A percentile compares a stretch with the other conserved stretches of the same genome.
These are phyloP conservation scores for Mucor velutinosus DNA, from an alignment of 371 early-diverging fungal genomes.

Conservation along the genomic window DNA sequence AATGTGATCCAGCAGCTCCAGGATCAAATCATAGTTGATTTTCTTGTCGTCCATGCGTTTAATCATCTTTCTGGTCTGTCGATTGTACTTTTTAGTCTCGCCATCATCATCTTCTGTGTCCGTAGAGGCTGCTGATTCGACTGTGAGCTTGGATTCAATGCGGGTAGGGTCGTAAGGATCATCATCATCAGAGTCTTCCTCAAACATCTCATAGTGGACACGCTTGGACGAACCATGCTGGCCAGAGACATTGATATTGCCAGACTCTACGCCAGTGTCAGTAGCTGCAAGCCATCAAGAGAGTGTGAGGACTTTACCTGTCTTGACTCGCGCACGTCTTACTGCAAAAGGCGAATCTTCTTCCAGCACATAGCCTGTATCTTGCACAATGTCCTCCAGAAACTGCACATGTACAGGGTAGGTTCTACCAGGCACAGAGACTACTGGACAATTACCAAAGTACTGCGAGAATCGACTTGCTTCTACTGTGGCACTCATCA, in stretches of 20 bases:
- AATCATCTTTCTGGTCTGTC: slow-evolving; percentile 51
- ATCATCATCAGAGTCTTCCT: slow-evolving; percentile 46
- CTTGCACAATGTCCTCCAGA: slow-evolving; percentile 75
- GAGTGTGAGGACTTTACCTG: neutral
- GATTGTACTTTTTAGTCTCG: slow-evolving; percentile 31
- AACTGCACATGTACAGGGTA: slow-evolving; percentile 78
- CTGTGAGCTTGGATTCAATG: slow-evolving; percentile 24
- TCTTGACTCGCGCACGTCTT: slow-evolving; percentile 4
- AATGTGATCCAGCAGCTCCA: slow-evolving; percentile 66
- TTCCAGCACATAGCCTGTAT: slow-evolving; percentile 60
- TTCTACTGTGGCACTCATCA: slow-evolving; percentile 90
- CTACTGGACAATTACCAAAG: slow-evolving; percentile 67
- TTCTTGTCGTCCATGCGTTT: slow-evolving; percentile 62
- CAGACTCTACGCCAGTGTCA: slow-evolving; percentile 2
- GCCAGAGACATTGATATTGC: slow-evolving; percentile 31
- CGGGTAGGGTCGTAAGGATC: slow-evolving; percentile 39
- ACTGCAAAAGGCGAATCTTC: slow-evolving; percentile 61
- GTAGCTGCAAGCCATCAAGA: neutral
- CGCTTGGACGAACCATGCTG: slow-evolving; percentile 38
- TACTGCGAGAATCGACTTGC: slow-evolving; percentile 65
- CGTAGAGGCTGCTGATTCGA: neutral
- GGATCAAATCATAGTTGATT: slow-evolving; percentile 75
- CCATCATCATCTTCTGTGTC: slow-evolving; percentile 32
- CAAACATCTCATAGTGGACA: slow-evolving; percentile 54
- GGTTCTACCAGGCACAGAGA: slow-evolving; percentile 80